Percentiles rank a stretch among this genome's conserved stretches.
Evolutionary conservation across 1,284 basidiomycete species (phyloP).

Genomic region (Leccinum griseonigrum): DNA sequence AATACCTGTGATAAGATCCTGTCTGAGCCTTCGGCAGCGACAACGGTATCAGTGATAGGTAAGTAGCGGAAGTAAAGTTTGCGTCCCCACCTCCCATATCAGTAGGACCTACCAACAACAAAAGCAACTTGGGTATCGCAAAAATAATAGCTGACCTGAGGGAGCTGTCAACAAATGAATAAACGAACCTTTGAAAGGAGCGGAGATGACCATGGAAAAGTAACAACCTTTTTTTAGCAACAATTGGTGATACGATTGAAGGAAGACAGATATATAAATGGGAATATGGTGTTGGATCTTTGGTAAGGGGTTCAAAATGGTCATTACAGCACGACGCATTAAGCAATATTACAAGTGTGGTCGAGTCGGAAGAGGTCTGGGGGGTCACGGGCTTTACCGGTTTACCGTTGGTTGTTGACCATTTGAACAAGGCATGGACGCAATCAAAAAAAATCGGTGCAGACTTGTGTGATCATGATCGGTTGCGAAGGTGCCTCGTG

Average conservation of each 20-base stretch:
- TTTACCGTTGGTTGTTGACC: slow-evolving; percentile 12
- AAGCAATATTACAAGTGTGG: slow-evolving; percentile 4
- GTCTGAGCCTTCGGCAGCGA: slow-evolving; percentile 23
- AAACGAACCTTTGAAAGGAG: slow-evolving; percentile 1
- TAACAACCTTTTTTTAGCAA: neutral
- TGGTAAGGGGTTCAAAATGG: slow-evolving; percentile 8
- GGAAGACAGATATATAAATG: slow-evolving; percentile 18
- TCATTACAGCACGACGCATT: slow-evolving; percentile 10
- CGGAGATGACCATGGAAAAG: slow-evolving; percentile 29
- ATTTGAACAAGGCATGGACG: neutral
- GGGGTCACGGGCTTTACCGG: neutral
- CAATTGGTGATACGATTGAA: slow-evolving; percentile 29
- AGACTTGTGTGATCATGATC: slow-evolving; percentile 37
- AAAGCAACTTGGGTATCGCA: neutral
- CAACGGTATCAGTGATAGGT: slow-evolving; percentile 10
- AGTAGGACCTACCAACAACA: neutral
- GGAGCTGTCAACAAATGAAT: slow-evolving; percentile 8
- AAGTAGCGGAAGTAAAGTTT: slow-evolving; percentile 23
- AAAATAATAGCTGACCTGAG: neutral
- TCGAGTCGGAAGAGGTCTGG: neutral
- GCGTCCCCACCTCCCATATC: slow-evolving; percentile 13
- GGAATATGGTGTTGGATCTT: slow-evolving; percentile 16
- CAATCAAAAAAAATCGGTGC: slow-evolving; percentile 8
- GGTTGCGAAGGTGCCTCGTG: slow-evolving; percentile 25
- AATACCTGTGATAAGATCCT: slow-evolving; percentile 22